Percentiles rank a stretch among this genome's conserved stretches.
Evolutionary conservation across 768 basidiomycete genomes (phyloP).

Genomic region (Phlegmacium glaucopus): DNA sequence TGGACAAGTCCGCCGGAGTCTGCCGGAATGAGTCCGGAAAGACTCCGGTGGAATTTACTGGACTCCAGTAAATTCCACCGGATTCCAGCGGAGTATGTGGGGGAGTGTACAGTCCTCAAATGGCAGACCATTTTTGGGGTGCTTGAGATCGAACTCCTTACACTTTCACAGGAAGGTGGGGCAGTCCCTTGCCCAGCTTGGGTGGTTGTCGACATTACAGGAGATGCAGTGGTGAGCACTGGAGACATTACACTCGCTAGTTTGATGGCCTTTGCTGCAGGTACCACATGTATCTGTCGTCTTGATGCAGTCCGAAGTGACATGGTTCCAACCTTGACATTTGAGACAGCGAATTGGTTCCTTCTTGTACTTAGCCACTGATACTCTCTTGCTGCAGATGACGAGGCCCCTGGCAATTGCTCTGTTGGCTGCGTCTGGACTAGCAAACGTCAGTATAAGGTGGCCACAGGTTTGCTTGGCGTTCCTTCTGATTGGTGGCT

Average conservation of each 20-base stretch:
- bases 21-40: too few relatives aligned
- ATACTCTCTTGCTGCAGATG: constrained; percentile 1
- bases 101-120: too few relatives aligned
- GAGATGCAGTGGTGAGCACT: constrained; percentile 10
- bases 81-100: too few relatives aligned
- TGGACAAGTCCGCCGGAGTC: too few relatives aligned
- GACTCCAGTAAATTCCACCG: too few relatives aligned
- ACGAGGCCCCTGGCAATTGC: constrained; percentile 5
- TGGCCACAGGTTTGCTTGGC: constrained; percentile 9
- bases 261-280: constrained; percentile 9
- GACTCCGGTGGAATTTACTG: too few relatives aligned
- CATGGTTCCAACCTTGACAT: constrained; percentile 18
- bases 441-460: constrained; percentile 4
- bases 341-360: constrained; percentile 18
- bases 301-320: constrained; percentile 10
- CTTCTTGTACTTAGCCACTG: constrained; percentile 9
- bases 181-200: constrained; percentile 17
- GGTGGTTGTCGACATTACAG: constrained; percentile 12
- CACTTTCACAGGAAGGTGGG: constrained; percentile 14
- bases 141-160: constrained; percentile 3
- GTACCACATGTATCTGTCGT: constrained; percentile 9
- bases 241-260: too few relatives aligned
- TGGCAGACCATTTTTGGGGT: constrained; percentile 16
- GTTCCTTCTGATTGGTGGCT: constrained; percentile 2
- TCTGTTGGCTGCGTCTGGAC: constrained; percentile 11